Conservation (phyloP, 2,329 filamentous ascomycete species). For the Zelopaecilomyces penicillatus region DNA sequence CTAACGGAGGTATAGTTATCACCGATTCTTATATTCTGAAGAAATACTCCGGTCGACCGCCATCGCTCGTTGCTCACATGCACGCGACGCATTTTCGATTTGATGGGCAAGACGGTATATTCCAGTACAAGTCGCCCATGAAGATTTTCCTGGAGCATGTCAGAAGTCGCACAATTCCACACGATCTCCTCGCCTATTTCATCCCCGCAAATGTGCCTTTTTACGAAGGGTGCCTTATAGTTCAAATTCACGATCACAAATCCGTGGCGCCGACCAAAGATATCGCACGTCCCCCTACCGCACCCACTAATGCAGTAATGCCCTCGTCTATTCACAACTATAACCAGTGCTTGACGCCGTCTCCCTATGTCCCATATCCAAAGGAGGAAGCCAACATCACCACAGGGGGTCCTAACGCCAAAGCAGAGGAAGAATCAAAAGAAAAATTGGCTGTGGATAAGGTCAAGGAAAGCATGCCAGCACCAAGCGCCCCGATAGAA, state of each 20-base stretch:
- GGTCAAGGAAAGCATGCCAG: slow-evolving; percentile 53
- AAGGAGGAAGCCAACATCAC: slow-evolving; percentile 40
- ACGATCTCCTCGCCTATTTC: slow-evolving; percentile 79
- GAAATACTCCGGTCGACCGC: slow-evolving; percentile 65
- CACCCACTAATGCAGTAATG: slow-evolving; percentile 48
- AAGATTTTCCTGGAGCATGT: slow-evolving; percentile 70
- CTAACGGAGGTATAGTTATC: slow-evolving; percentile 47
- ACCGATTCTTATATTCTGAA: slow-evolving; percentile 71
- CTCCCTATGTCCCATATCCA: slow-evolving; percentile 71
- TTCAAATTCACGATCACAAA: slow-evolving; percentile 86
- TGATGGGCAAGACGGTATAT: slow-evolving; percentile 88
- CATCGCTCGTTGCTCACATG: slow-evolving; percentile 80
- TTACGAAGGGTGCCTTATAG: slow-evolving; percentile 92
- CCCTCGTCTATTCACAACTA: slow-evolving; percentile 89
- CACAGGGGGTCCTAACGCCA: slow-evolving; percentile 14
- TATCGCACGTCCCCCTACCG: slow-evolving; percentile 39
- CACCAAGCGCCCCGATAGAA: slow-evolving; percentile 40
- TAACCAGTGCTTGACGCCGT: slow-evolving; percentile 83
- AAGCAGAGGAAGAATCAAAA: slow-evolving; percentile 29
- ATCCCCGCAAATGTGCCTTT: slow-evolving; percentile 64
- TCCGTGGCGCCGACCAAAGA: slow-evolving; percentile 54
- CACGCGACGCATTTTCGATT: slow-evolving; percentile 83
- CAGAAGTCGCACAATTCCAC: slow-evolving; percentile 67
- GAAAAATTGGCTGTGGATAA: slow-evolving; percentile 24
- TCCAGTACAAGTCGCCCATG: slow-evolving; percentile 90